Percentiles rank a stretch among this genome's conserved stretches.
These are phyloP conservation scores for Trifolium subterraneum DNA, from an alignment of 306 rosid genomes.

Conservation along the genomic window DNA sequence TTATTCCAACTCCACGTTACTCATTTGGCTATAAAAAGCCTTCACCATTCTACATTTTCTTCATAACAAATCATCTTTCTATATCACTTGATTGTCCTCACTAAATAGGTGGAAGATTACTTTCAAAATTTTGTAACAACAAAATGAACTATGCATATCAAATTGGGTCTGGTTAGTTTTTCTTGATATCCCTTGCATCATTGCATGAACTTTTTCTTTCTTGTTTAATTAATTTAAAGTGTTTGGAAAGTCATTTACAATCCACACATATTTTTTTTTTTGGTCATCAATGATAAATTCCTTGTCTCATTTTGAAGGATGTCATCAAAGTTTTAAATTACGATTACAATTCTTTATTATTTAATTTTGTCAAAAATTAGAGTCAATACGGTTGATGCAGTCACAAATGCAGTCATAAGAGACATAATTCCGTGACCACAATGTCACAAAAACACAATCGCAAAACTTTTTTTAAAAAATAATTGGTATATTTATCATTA, in stretches of 20 bases:
- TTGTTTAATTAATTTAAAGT: conserved; percentile 17
- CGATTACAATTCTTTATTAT: background rate
- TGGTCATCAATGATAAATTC: conserved; percentile 14
- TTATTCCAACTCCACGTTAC: conserved; percentile 64
- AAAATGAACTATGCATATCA: conserved; percentile 79
- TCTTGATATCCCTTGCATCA: background rate
- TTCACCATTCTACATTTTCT: conserved; percentile 58
- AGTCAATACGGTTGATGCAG: background rate
- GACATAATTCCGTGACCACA: background rate
- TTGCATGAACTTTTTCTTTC: conserved; percentile 2
- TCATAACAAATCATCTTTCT: conserved; percentile 60
- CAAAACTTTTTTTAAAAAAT: background rate
- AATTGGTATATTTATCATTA: background rate
- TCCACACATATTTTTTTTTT: background rate
- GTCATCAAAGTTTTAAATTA: background rate
- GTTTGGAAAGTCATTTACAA: conserved; percentile 10
- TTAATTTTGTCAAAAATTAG: background rate
- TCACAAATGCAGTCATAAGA: background rate
- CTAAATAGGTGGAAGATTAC: conserved; percentile 35
- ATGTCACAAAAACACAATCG: background rate
- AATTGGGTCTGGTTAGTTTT: conserved; percentile 78
- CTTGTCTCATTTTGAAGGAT: background rate
- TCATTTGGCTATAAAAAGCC: conserved; percentile 67
- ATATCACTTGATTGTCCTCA: conserved; percentile 46
- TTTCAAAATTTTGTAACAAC: conserved; percentile 41